A percentile compares a stretch with the other conserved stretches of the same genome.
Conservation (phyloP, 169 alveolate species). For the Eimeria falciformis region DNA sequence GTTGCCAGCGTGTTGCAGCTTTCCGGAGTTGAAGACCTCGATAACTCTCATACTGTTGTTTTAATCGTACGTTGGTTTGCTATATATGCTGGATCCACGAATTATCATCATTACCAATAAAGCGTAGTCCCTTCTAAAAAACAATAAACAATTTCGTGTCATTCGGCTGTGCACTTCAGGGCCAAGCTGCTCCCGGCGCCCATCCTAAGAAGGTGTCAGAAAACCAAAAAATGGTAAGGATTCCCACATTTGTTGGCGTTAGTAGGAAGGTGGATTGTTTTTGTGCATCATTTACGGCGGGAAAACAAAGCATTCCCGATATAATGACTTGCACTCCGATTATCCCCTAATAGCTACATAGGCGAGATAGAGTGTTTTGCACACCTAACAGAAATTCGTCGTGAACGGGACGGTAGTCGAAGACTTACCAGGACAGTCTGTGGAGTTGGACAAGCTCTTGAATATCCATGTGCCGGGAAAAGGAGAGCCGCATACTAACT, state of each 20-base stretch:
- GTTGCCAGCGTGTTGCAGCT: slow-evolving; percentile 44
- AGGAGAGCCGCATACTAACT: slow-evolving; percentile 33
- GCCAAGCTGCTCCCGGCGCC: slow-evolving; percentile 58
- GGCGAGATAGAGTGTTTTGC: neutral
- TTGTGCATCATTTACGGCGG: neutral
- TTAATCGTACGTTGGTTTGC: slow-evolving; percentile 11
- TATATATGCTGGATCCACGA: no score
- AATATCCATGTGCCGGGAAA: slow-evolving; percentile 53
- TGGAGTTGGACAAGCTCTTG: slow-evolving; percentile 48
- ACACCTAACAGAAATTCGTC: slow-evolving; percentile 42
- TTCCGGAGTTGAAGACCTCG: slow-evolving; percentile 35
- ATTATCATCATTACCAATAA: no score
- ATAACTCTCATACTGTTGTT: slow-evolving; percentile 23
- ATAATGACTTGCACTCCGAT: no score
- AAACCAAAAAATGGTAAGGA: slow-evolving; percentile 33
- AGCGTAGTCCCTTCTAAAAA: no score
- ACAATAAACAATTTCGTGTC: neutral
- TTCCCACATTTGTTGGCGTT: neutral
- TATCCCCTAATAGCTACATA: neutral
- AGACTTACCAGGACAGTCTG: slow-evolving; percentile 17
- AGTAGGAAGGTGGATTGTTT: neutral
- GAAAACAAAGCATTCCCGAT: neutral
- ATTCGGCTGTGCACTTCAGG: neutral
- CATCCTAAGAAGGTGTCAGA: neutral
- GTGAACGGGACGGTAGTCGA: slow-evolving; percentile 50